A percentile compares a stretch with the other conserved stretches of the same genome.
phyloP scores from a whole-genome alignment of 345 rosid genomes.

The Lumnitzera littorea region DNA sequence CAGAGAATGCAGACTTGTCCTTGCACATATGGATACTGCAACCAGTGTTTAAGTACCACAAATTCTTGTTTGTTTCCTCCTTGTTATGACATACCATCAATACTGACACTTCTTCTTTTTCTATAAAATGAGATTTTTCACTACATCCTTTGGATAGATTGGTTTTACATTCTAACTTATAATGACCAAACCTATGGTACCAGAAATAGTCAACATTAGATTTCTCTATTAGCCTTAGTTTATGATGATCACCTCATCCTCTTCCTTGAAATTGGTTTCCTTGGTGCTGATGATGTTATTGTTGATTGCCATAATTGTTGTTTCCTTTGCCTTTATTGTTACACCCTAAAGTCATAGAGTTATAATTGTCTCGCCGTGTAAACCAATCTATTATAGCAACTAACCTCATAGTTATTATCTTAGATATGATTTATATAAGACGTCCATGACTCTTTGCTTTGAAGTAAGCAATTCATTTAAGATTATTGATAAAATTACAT shows the following conservation, averaged over 20 bases:
- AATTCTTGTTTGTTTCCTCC: neutral
- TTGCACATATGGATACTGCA: slow-evolving; percentile 12
- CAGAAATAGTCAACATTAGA: neutral
- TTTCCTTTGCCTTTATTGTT: too few relatives aligned
- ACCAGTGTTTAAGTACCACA: neutral
- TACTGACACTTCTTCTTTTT: neutral
- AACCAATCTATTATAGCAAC: too few relatives aligned
- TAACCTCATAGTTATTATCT: too few relatives aligned
- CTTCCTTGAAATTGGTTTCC: neutral
- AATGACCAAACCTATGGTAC: slow-evolving; percentile 6
- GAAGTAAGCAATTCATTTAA: too few relatives aligned
- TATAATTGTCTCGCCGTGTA: too few relatives aligned
- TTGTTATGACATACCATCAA: slow-evolving; percentile 1
- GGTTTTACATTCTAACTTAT: slow-evolving; percentile 2
- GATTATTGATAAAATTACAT: too few relatives aligned
- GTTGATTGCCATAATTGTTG: neutral
- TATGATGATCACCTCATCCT: neutral
- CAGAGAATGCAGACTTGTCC: neutral
- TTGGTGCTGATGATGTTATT: neutral
- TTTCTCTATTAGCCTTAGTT: neutral
- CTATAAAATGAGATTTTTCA: neutral
- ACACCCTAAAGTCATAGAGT: too few relatives aligned
- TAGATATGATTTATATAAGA: too few relatives aligned
- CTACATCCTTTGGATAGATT: neutral
- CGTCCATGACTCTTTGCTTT: too few relatives aligned